Evolutionary conservation across 176 grass and related monocot species (phyloP), one percentile per base, ranked within the genome.

Genomic region (Musa troglodytarum): DNA sequence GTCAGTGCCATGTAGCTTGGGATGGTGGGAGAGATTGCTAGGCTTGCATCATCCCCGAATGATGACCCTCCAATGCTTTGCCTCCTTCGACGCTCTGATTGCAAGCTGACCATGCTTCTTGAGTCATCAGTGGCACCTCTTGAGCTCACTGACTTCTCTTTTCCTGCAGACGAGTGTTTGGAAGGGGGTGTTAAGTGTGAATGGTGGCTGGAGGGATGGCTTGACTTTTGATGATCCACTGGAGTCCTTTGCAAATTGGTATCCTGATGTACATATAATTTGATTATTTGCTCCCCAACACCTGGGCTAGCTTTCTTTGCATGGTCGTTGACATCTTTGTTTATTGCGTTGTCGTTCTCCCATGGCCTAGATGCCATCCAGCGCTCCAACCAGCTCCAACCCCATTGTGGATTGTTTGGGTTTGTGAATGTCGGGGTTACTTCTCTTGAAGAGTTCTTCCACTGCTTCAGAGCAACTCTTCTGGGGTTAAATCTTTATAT

Each of bases 331-430:
- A 3, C 58, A 68, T 49, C 28, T 29, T 81, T 81, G 1, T 80
- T 49, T 2, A 78, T 7, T 19, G 54, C 28, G 13, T 71, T 81
- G 63, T 81, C 78, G 49, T 75, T 81, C 82, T 98, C 90, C 80
- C 94, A 93, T 26, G 91, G 86, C 68, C 88, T 86, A 50, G 86
- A 63, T 1, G 81, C 93, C 68, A 85, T 87, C 86, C 88, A 93
- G 49, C 94, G 90, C 72, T 93, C 94, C 62, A 84, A 71, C 87
- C 82, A 93, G 80, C 83, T 83, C 94, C 94, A 98, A 2, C 94
- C 90, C 94, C 90, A 98, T 74, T 93, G 89, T 0, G 94, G 90
- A 52, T 92, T 89, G 22, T 72, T 82, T 0, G 82, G 88, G 64
- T 93, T 84, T 63, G 84, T 86, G 83, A 87, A 90, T 75, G 65